Base-by-base conservation (phyloP, 306 rosid species). In the Urtica urens region DNA sequence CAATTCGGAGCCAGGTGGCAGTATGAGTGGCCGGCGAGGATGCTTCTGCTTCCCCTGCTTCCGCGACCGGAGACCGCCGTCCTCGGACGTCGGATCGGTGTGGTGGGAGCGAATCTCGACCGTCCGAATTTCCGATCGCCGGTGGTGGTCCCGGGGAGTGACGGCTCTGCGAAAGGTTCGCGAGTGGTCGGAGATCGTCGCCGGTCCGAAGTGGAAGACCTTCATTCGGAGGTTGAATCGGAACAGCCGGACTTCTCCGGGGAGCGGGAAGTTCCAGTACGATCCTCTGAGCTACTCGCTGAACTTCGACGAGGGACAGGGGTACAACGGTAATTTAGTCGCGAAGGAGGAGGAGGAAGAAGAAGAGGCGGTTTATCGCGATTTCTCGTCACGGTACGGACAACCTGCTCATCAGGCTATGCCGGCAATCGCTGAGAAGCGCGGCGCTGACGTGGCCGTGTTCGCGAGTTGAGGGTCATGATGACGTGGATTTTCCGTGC, bases 161-260 rank as follows among this genome's bases (percentile, higher is more conserved):
- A 58, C 50, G 14, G 87, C 78, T 0, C 23, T 85, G 23, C 79
- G 57, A 78, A 85, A 85, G 67, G 34, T 90, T 24, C 82, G 95
- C 0, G 85, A 79, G 64, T 73, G 93, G 94, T 84, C 95, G 4
- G 99, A 90, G 82, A 76, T 90, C 43, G 81, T 90, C 23, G 99
- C 99, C 6, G 99, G 99, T 0, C 99, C 99, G 0, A 71, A 53
- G 58, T 90, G 99, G 99, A 90, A 90, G 74, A 90, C 95, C 14
- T 81, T 90, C 64, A 81, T 90, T 3, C 77, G 97, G 4, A 61
- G 86, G 3, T 76, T 90, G 39, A 90, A 81, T 35, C 53, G 84
- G 31, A 70, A 37, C 73, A 7, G 15, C 8, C 17, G 45, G 3
- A 24, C 27, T 22, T 13, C 46, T 4, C 58, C 49, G 1, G 42